Base-by-base conservation (phyloP, 140 eudicot genomes). In the Bidens hawaiensis region DNA sequence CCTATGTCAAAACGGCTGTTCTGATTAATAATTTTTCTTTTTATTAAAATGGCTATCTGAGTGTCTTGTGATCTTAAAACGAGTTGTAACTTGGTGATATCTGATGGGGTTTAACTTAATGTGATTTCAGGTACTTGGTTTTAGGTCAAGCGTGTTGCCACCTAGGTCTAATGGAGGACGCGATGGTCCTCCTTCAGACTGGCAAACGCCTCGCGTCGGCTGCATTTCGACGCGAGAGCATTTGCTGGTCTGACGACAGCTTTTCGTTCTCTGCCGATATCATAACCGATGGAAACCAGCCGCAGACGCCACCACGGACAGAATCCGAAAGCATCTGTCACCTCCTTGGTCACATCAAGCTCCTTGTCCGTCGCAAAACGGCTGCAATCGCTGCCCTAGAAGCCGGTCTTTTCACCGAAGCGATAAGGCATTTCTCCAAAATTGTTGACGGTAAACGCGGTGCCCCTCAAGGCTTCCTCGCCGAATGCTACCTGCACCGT, bases 91-190 rank as follows among this genome's bases (percentile, higher is more conserved):
- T 62, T 18, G n/a, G 28, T 45, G 66, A 25, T 15, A 59, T 49
- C 45, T 70, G 10, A 67, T 38, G 19, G 66, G 46, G 16, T 64
- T 19, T 3, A 26, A 45, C 38, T 57, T 24, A n/a, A 24, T 53
- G 13, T 63, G 50, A 27, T 72, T 68, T 62, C 77, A 82, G 99
- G 88, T 94, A 94, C 62, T 55, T 84, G 64, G 84, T 94, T 12
- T 52, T 94, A 23, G 99, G 99, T 8, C 90, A 94, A 79, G 99
- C 97, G 4, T 94, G 99, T 74, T 85, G 95, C 69, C 95, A 88
- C 54, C 50, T 94, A 23, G 99, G 99, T 3, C 43, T 94, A 65
- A 88, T 94, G 99, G 99, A 94, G 71, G 99, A 94, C 56, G 99
- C 97, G 0, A 76, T 94, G 96, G 86, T 83, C 4, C 93, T 94